Conservation (phyloP, 257 asterid genomes). For the Solanum phureja region DNA sequence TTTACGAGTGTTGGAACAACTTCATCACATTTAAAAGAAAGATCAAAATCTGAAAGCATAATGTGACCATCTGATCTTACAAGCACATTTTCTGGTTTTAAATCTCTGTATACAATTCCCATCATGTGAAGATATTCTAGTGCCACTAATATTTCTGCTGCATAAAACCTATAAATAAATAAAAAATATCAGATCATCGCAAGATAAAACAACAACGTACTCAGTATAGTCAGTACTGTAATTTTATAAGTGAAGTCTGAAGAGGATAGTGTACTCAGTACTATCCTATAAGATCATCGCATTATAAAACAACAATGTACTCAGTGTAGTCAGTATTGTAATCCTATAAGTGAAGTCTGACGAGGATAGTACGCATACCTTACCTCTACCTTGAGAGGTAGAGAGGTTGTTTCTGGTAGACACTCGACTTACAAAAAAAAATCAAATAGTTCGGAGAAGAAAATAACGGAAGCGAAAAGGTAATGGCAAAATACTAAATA, state of each 20-base stretch:
- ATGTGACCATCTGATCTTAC: slow-evolving; percentile 43
- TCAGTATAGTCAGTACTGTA: not conserved
- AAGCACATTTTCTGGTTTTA: slow-evolving; percentile 41
- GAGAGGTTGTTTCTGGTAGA: not conserved
- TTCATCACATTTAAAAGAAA: slow-evolving; percentile 33
- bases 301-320: not conserved
- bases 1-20: slow-evolving; percentile 28
- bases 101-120: slow-evolving; percentile 41
- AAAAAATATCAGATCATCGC: not conserved
- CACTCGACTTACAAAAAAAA: not conserved
- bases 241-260: not conserved
- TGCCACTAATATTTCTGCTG: slow-evolving; percentile 31
- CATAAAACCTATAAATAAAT: slow-evolving; percentile 26
- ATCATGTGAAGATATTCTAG: slow-evolving; percentile 42
- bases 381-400: too few species aligned
- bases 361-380: not conserved
- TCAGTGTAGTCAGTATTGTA: not conserved
- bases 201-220: not conserved
- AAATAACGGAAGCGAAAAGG: not conserved
- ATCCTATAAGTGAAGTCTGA: not conserved
- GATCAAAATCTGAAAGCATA: slow-evolving; percentile 49
- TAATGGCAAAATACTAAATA: not conserved
- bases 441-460: not conserved
- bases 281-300: not conserved
- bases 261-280: not conserved